These are phyloP conservation scores for Kingdonia uniflora DNA, from an alignment of 164 flowering plant genomes.

Conservation along the genomic window DNA sequence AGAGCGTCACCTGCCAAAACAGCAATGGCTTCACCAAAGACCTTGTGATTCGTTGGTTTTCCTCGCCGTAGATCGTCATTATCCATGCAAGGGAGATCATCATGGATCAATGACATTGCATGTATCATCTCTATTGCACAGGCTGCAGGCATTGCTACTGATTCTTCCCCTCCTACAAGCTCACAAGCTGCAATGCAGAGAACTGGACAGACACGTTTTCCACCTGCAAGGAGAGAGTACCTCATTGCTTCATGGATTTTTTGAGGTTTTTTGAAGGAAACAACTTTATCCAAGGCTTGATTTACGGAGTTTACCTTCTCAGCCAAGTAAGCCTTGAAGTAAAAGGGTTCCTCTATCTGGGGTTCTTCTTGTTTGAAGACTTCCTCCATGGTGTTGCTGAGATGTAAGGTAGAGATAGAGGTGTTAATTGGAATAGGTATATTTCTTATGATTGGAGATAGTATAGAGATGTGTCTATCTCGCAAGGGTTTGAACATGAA, in stretches of 20 bases:
- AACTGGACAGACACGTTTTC: slow-evolving; percentile 69
- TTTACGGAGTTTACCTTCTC: slow-evolving; percentile 43
- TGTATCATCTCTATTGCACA: slow-evolving; percentile 88
- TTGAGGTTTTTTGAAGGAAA: slow-evolving; percentile 33
- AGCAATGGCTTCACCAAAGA: slow-evolving; percentile 64
- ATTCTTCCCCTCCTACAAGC: slow-evolving; percentile 55
- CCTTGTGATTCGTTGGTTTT: slow-evolving; percentile 67
- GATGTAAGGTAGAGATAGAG: no score
- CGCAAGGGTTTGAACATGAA: no score
- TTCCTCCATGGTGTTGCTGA: slow-evolving; percentile 11
- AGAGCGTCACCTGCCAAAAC: slow-evolving; percentile 76
- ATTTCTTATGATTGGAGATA: no score
- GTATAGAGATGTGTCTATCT: no score
- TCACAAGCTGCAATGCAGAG: slow-evolving; percentile 71
- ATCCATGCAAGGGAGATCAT: slow-evolving; percentile 82
- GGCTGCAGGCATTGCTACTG: slow-evolving; percentile 58
- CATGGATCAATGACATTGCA: slow-evolving; percentile 80
- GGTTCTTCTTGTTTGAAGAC: slow-evolving; percentile 2
- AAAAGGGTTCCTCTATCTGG: slow-evolving; percentile 17
- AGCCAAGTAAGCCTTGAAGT: slow-evolving; percentile 49
- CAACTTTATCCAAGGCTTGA: slow-evolving; percentile 44
- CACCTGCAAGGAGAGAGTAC: slow-evolving; percentile 72
- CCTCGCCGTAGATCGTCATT: slow-evolving; percentile 74
- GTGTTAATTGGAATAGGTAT: no score
- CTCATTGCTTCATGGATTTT: slow-evolving; percentile 76